Conservation (phyloP, 352 stramenopile genomes). For the Phytophthora boehmeriae region DNA sequence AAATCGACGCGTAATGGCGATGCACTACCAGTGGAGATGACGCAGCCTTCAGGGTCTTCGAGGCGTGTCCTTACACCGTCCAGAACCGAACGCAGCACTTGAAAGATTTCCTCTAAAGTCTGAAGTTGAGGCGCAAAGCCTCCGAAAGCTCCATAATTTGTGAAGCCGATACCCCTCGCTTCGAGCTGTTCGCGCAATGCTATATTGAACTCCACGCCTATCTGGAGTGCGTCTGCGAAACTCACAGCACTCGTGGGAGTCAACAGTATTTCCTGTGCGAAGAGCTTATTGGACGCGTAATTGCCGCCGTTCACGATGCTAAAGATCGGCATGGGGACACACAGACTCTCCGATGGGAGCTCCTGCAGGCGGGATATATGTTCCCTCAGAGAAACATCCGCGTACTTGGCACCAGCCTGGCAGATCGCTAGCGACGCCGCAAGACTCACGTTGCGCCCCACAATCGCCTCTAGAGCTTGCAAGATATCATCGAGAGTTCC, state of each 20-base stretch:
- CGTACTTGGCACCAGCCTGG: constrained; percentile 68
- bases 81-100: constrained; percentile 53
- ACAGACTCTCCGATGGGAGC: constrained; percentile 45
- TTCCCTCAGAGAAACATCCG: constrained; percentile 53
- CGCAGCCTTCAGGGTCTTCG: constrained; percentile 25
- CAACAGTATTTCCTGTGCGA: constrained; percentile 68
- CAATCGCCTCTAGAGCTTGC: constrained; percentile 39
- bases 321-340: constrained; percentile 75
- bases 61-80: constrained; percentile 47
- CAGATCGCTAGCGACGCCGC: constrained; percentile 67
- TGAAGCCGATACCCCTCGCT: constrained; percentile 55
- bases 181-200: constrained; percentile 54
- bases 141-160: constrained; percentile 61
- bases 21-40: constrained; percentile 38
- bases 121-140: constrained; percentile 69
- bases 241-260: constrained; percentile 52
- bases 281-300: constrained; percentile 73
- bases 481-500: constrained; percentile 43
- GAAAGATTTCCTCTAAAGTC: constrained; percentile 63
- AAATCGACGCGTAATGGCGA: constrained; percentile 57
- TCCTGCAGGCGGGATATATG: constrained; percentile 61
- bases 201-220: constrained; percentile 55
- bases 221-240: constrained; percentile 66
- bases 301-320: constrained; percentile 72
- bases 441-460: constrained; percentile 64